Base-by-base conservation (phyloP, 2,329 filamentous ascomycete species). In the Fusarium napiforme region DNA sequence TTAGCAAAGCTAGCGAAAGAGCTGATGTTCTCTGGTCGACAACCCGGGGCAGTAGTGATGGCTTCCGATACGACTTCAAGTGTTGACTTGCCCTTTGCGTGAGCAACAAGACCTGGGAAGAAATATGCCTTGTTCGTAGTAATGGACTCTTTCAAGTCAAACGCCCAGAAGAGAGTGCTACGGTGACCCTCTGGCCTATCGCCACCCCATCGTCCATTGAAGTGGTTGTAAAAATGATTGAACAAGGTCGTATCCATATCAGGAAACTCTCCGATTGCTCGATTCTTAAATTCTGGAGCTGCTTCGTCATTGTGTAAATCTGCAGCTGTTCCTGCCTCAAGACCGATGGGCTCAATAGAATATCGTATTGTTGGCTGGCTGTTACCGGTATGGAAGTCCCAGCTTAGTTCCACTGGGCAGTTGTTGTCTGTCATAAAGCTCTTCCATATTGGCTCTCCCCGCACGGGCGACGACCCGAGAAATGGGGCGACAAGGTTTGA, bases 341-440 rank as follows among this genome's bases (percentile, higher is more conserved):
- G 56, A 18, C 74, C 71, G 28, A 83, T 77, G 1, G 82, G 80
- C 58, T 83, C 82, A 2, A 81, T 69, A 2, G 79, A 78, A 34
- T 79, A 82, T 3, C 81, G 70, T 23, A 83, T 74, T 1, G 60
- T 77, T n/a, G 81, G 80, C 4, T 58, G 45, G 1, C 61, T 52
- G 5, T n/a, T 36, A 0, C 73, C 71, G 3, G 64, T 65, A n/a
- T 59, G 37, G 75, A 79, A 83, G 21, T 79, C 79, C 82, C 82
- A 83, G 68, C 82, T 84, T 5, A 83, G 63, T 68, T 84, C 82
- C 11, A 83, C 72, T 0, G 82, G 83, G 4, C 75, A 80, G 49
- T 79, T 67, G 56, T 84, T 79, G 53, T 84, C 83, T 7, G 82
- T 84, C 81, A 84, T 83, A 64, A 83, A 84, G 65, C 82, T 83